Base-by-base conservation (phyloP, 2,329 filamentous ascomycete genomes). In the Beauveria sp. region DNA sequence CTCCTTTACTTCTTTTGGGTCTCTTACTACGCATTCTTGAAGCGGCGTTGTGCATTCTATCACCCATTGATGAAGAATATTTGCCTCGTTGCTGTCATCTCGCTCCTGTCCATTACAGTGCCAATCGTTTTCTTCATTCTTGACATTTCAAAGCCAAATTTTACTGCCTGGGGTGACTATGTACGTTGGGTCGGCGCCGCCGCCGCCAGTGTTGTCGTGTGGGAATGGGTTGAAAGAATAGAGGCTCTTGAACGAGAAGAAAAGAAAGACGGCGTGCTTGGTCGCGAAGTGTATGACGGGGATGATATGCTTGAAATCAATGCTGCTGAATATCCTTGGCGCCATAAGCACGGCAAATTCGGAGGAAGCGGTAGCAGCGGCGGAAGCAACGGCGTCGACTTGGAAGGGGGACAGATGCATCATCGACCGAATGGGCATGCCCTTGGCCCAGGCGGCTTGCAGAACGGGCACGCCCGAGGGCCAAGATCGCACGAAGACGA, bases 191-290 rank as follows among this genome's bases (percentile, higher is more conserved):
- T 96, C n/a, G 92, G 92, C 53, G 92, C 92, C 1, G 92, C 92
- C 0, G 92, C 92, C 1, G 92, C 92, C 30, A 96, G 91, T 74
- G 92, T 96, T n/a, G 90, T 96, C 24, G 92, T 97, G 2, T 97
- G 92, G 92, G 92, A 97, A 73, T 97, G 92, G 92, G 92, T 97
- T 3, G 92, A 97, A 73, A 84, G 92, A 28, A 97, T 97, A 54
- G 92, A 97, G 72, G 91, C 92, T 0, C 75, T 96, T 63, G 92
- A 97, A 76, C 85, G 92, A 66, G 92, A 96, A 72, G 92, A 96
- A 72, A 91, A 92, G 74, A 96, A 96, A 74, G 92, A 96, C 67
- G 92, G 92, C 0, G 96, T 97, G 60, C 76, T 97, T 1, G 92
- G 92, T 3, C 81, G 92, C 64, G 92, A 97, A 70, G 86, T 97